phyloP scores from a whole-genome alignment of 1,284 basidiomycete genomes.

The Microbotryomycetes sp. region DNA sequence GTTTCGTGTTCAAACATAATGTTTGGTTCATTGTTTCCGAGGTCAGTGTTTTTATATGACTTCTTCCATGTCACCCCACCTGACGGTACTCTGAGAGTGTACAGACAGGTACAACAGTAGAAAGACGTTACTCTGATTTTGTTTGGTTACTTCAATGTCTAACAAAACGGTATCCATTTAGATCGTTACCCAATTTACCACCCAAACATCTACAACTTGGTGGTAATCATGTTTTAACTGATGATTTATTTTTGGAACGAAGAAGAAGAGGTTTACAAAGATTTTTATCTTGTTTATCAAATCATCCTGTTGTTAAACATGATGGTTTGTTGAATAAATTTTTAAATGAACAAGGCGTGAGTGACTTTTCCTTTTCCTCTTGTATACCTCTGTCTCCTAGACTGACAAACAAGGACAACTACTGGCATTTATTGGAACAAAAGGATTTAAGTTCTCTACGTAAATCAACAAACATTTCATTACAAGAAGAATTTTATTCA shows the following conservation, averaged over 20 bases:
- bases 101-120: conserved; percentile 36
- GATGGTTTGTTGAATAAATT: conserved; percentile 77
- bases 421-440: not conserved
- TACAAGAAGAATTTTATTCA: conserved; percentile 78
- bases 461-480: conserved; percentile 44
- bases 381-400: not conserved
- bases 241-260: conserved; percentile 80
- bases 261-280: conserved; percentile 77
- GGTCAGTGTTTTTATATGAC: not conserved
- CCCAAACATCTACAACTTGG: conserved; percentile 82
- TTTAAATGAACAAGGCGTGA: conserved; percentile 38
- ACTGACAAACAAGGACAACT: not conserved
- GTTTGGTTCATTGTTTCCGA: conserved; percentile 16
- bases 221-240: conserved; percentile 53
- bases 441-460: conserved; percentile 30
- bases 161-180: conserved; percentile 69
- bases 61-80: not conserved
- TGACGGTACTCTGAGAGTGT: not conserved
- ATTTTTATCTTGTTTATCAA: conserved; percentile 73
- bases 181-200: conserved; percentile 77
- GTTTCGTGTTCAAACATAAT: conserved; percentile 18
- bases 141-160: conserved; percentile 78
- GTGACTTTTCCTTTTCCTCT: no score
- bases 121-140: conserved; percentile 73
- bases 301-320: conserved; percentile 80